These are phyloP conservation scores for Fistulina hepatica DNA, from an alignment of 1,284 basidiomycete genomes.

Conservation along the genomic window DNA sequence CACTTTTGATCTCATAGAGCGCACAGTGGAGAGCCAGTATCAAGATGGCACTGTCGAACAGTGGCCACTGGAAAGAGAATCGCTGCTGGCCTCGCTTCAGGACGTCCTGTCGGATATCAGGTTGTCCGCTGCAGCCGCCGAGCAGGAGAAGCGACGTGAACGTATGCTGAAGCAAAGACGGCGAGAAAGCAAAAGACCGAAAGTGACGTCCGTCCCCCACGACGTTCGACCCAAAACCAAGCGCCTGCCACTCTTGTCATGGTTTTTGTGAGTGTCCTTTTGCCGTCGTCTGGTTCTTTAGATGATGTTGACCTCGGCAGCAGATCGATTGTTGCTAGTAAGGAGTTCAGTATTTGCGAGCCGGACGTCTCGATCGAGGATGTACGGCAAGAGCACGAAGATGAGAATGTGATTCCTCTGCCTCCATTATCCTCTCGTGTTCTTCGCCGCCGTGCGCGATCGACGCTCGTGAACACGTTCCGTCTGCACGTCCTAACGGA, in stretches of 20 bases:
- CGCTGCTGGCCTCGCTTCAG: slow-evolving; percentile 35
- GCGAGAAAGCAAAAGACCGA: slow-evolving; percentile 15
- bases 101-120: slow-evolving; percentile 45
- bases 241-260: slow-evolving; percentile 6
- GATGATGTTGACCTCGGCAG: too few species aligned
- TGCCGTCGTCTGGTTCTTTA: too few species aligned
- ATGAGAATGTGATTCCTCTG: too few species aligned
- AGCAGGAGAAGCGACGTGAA: slow-evolving; percentile 28
- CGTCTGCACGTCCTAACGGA: slow-evolving; percentile 53
- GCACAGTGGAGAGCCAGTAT: slow-evolving; percentile 40
- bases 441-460: slow-evolving; percentile 61
- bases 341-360: slow-evolving; percentile 21
- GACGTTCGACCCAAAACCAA: neutral
- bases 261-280: slow-evolving; percentile 7
- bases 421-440: slow-evolving; percentile 25
- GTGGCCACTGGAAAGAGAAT: slow-evolving; percentile 32
- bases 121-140: slow-evolving; percentile 28
- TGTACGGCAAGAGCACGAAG: slow-evolving; percentile 17
- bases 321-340: slow-evolving; percentile 14
- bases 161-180: slow-evolving; percentile 1
- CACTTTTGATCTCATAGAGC: slow-evolving; percentile 41
- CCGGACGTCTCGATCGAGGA: slow-evolving; percentile 17
- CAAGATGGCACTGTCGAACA: slow-evolving; percentile 41
- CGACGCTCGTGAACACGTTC: slow-evolving; percentile 65
- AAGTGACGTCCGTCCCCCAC: slow-evolving; percentile 7